These are phyloP conservation scores for Aspergillus alliaceus DNA, from an alignment of 2,329 filamentous ascomycete genomes.

Conservation along the genomic window DNA sequence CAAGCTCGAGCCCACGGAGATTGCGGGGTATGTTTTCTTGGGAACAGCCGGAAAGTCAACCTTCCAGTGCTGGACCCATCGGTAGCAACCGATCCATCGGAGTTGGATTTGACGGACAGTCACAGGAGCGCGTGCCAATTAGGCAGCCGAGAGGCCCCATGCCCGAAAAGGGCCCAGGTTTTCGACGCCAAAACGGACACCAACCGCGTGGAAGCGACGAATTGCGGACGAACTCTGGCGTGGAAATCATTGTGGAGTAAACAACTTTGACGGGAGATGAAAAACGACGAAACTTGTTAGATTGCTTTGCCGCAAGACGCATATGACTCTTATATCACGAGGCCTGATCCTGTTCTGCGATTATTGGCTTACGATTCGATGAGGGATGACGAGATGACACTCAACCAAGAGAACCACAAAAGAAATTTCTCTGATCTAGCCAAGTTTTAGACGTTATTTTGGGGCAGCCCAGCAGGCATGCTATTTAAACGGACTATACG, in stretches of 20 bases:
- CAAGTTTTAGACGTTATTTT: constrained; percentile 44
- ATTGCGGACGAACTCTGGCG: constrained; percentile 59
- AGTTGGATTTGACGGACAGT: constrained; percentile 57
- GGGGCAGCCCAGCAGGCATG: constrained; percentile 40
- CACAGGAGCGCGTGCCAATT: constrained; percentile 56
- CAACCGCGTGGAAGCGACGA: constrained; percentile 64
- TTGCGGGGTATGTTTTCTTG: constrained; percentile 62
- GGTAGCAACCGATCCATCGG: constrained; percentile 65
- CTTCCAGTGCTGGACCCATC: constrained; percentile 56
- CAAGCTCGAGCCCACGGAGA: constrained; percentile 57
- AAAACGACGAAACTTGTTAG: constrained; percentile 34
- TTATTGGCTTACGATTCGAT: constrained; percentile 49
- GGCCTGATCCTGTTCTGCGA: constrained; percentile 37
- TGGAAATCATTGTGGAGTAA: constrained; percentile 66
- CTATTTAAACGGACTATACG: constrained; percentile 30
- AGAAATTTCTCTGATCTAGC: constrained; percentile 41
- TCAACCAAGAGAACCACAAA: constrained; percentile 40
- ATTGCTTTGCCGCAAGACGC: constrained; percentile 43
- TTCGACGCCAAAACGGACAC: constrained; percentile 63
- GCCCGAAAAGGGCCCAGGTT: constrained; percentile 58
- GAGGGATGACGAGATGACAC: constrained; percentile 50
- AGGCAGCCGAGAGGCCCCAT: constrained; percentile 63
- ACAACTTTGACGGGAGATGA: constrained; percentile 32
- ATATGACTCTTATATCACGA: constrained; percentile 44
- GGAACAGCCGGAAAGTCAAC: constrained; percentile 54